These are phyloP conservation scores for Bothriochloa decipiens DNA, from an alignment of 176 grass and related monocot species.

Conservation along the genomic window DNA sequence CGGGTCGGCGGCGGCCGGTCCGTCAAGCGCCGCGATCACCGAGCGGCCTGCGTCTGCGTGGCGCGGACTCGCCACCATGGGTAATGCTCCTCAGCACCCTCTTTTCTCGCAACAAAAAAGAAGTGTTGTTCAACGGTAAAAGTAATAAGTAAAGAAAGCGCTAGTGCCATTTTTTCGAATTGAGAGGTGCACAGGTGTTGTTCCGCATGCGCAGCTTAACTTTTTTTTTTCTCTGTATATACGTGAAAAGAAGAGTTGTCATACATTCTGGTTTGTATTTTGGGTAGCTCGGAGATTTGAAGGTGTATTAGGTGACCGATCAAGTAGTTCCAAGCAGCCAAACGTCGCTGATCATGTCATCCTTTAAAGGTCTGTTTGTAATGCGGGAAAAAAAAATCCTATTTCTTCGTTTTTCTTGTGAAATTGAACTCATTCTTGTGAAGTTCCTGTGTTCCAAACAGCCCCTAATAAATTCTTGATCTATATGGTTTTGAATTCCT, in stretches of 20 bases:
- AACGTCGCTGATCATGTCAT: background rate
- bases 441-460: background rate
- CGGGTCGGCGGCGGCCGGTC: background rate
- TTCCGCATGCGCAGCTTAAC: background rate
- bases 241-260: background rate
- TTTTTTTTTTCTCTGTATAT: background rate
- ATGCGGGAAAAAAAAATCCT: background rate
- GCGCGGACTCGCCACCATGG: constrained; percentile 20
- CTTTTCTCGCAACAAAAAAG: background rate
- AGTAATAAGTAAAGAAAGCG: background rate
- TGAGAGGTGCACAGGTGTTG: background rate
- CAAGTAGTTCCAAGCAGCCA: background rate
- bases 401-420: background rate
- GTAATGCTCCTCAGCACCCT: background rate
- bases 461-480: background rate
- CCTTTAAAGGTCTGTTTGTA: background rate
- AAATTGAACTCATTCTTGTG: too few relatives aligned
- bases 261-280: background rate
- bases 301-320: background rate
- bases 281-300: too few relatives aligned
- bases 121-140: background rate
- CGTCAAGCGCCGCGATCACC: background rate
- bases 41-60: background rate
- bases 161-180: background rate
- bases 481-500: too few relatives aligned